Percentiles rank a stretch among this genome's conserved stretches.
Conservation (phyloP, 345 rosid species). For the Tarenaya hassleriana region DNA sequence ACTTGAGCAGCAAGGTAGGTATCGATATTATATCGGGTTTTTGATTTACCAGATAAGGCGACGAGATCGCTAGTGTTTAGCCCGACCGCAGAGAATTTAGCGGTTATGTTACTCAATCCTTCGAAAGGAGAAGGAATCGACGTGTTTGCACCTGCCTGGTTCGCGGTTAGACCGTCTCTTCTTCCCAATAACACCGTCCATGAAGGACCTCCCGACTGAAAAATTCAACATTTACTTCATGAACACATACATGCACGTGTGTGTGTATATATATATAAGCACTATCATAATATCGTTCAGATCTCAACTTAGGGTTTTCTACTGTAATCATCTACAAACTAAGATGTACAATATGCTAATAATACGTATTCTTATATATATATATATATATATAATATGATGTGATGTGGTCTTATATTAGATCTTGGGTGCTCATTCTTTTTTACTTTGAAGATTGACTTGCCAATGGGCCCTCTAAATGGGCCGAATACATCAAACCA, state of each 20-base stretch:
- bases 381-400: no score
- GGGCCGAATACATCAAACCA: no score
- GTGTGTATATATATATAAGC: background rate
- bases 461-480: no score
- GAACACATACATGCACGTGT: no score
- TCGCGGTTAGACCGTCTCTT: slow-evolving; percentile 31
- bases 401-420: no score
- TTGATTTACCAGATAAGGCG: slow-evolving; percentile 26
- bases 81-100: slow-evolving; percentile 27
- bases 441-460: no score
- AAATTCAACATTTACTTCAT: slow-evolving; percentile 6
- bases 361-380: no score
- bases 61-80: slow-evolving; percentile 27
- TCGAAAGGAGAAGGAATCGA: slow-evolving; percentile 30
- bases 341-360: no score
- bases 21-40: background rate
- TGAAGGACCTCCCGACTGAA: slow-evolving; percentile 34
- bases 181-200: slow-evolving; percentile 30
- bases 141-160: slow-evolving; percentile 17
- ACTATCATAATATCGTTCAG: no score
- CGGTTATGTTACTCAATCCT: slow-evolving; percentile 19
- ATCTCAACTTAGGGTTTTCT: no score
- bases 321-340: no score
- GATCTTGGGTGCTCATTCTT: no score
- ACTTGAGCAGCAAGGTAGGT: slow-evolving; percentile 1